Base-by-base conservation (phyloP, 768 basidiomycete species). In the Boletus vermiculosoides region DNA sequence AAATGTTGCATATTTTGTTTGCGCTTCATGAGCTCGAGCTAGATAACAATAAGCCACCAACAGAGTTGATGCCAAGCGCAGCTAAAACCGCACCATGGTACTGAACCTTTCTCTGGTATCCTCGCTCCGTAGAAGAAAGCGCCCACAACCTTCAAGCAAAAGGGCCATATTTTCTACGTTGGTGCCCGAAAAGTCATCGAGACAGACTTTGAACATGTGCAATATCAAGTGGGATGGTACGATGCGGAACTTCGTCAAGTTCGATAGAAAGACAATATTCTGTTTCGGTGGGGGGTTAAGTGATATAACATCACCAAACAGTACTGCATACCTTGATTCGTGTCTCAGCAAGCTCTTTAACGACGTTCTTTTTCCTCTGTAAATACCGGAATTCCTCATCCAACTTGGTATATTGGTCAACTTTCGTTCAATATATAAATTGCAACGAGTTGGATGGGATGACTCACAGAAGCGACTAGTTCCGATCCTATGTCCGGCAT, bases 341-440 rank as follows among this genome's bases (percentile, higher is more conserved):
- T 39, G 87, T 80, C 74, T 95, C 92, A 15, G 90, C 78, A 2
- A 98, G 78, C 69, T 98, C 95, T 66, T 90, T 90, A 30, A 96
- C 87, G 1, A 94, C 86, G 48, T 91, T 93, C 74, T 92, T 94
- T 77, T 98, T 98, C 53, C 88, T 79, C 66, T 98, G 96, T 13
- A 99, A 76, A 65, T 98, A 99, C 9, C 92, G 84, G 69, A 98
- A 95, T 69, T 98, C 96, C 63, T 98, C 96, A 63, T 98, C 95
- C 52, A 99, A 82, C 95, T 97, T 64, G 25, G 49, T 25, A 46
- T 45, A 7, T 36, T 33, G 25, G 55, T 61, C 59, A 61, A 34
- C 48, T 37, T 45, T 39, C 28, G 36, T 48, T 47, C 34, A 13
- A 36, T 20, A 39, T 15, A 51, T 33, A 18, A 2, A 46, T 51